Evolutionary conservation across 1,284 basidiomycete species (phyloP).

Genomic region (Sporisorium reilianum): DNA sequence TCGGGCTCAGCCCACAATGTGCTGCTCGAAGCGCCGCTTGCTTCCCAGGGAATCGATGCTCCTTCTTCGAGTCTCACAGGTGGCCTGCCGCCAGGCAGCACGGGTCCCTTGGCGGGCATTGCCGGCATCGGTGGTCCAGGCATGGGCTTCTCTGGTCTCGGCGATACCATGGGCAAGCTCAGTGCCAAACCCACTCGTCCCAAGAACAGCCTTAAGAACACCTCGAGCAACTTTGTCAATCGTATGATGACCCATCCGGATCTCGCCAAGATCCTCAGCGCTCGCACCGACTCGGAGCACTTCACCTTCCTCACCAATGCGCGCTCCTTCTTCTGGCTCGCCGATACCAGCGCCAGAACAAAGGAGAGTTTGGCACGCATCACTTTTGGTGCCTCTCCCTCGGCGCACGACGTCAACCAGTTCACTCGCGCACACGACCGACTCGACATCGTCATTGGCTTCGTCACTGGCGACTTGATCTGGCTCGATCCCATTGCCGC

Average conservation of each 20-base stretch:
- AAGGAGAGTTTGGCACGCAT: slow-evolving; percentile 79
- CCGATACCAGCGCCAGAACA: slow-evolving; percentile 46
- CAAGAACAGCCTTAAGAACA: slow-evolving; percentile 87
- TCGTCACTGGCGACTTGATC: slow-evolving; percentile 89
- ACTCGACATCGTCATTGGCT: slow-evolving; percentile 91
- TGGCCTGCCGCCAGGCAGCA: slow-evolving; percentile 37
- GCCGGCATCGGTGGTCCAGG: slow-evolving; percentile 44
- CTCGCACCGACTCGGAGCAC: slow-evolving; percentile 75
- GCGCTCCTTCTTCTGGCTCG: slow-evolving; percentile 59
- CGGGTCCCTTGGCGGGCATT: slow-evolving; percentile 46
- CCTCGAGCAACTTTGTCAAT: slow-evolving; percentile 88
- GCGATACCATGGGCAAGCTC: slow-evolving; percentile 48
- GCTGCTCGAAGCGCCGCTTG: slow-evolving; percentile 48
- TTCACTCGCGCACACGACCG: slow-evolving; percentile 81
- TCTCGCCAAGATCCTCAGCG: slow-evolving; percentile 76
- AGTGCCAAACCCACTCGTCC: slow-evolving; percentile 74
- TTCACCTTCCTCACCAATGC: slow-evolving; percentile 60
- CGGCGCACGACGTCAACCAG: slow-evolving; percentile 87
- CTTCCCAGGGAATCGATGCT: slow-evolving; percentile 62
- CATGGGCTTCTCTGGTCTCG: slow-evolving; percentile 49
- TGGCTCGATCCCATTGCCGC: slow-evolving; percentile 81
- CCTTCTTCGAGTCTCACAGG: slow-evolving; percentile 48
- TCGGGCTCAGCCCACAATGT: slow-evolving; percentile 21
- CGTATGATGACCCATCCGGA: slow-evolving; percentile 84
- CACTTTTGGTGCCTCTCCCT: slow-evolving; percentile 79